Percentiles rank a stretch among this genome's conserved stretches.
These are phyloP conservation scores for Rubia occidens DNA, from an alignment of 305 asterid species.

Conservation along the genomic window DNA sequence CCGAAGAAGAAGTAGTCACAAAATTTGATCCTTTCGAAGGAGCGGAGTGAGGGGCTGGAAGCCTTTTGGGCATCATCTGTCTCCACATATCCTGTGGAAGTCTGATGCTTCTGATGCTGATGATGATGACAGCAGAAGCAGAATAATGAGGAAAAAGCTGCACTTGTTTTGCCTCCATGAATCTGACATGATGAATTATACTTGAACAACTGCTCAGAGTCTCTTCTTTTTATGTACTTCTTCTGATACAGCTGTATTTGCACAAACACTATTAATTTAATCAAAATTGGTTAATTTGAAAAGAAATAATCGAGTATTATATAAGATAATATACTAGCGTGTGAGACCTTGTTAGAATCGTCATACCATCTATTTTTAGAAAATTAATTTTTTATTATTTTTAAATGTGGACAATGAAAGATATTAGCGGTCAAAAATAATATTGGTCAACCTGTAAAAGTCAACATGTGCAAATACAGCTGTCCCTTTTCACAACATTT, in stretches of 20 bases:
- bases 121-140: slow-evolving; percentile 29
- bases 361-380: too few relatives aligned
- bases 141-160: slow-evolving; percentile 33
- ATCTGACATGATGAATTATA: slow-evolving; percentile 30
- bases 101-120: slow-evolving; percentile 68
- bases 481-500: slow-evolving; percentile 27
- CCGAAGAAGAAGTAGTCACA: slow-evolving; percentile 26
- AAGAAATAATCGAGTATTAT: too few relatives aligned
- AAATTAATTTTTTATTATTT: too few relatives aligned
- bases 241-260: too few relatives aligned
- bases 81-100: slow-evolving; percentile 51
- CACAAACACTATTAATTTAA: too few relatives aligned
- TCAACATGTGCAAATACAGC: too few relatives aligned
- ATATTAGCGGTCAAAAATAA: too few relatives aligned
- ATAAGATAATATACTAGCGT: too few relatives aligned
- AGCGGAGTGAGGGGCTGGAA: slow-evolving; percentile 68
- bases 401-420: too few relatives aligned
- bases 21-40: slow-evolving; percentile 77
- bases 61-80: slow-evolving; percentile 89
- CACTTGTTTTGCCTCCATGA: slow-evolving; percentile 27
- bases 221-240: slow-evolving; percentile 21
- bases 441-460: too few relatives aligned
- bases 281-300: too few relatives aligned
- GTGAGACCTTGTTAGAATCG: too few relatives aligned
- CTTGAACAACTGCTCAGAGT: slow-evolving; percentile 12